Evolutionary conservation across 441 rosid genomes (phyloP), one percentile per base, ranked within the genome.

Genomic region (Melastoma candidum): DNA sequence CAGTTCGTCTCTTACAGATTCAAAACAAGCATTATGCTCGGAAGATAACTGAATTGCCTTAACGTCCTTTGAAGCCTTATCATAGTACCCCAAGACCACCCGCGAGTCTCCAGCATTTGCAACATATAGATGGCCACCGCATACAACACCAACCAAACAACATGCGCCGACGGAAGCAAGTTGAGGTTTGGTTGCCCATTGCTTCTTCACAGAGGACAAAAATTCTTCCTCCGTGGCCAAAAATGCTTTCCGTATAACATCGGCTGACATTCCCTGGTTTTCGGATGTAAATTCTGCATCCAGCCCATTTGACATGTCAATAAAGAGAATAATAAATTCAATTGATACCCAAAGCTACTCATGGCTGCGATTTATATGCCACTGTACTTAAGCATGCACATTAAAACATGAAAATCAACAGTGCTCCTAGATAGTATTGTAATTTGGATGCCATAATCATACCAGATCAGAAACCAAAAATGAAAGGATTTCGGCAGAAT

Each of bases 51-150:
- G 96, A 71, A 87, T 63, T 56, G 97, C 95, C 51, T 79, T 83
- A 59, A 78, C 67, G 61, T 70, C 90, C 68, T 81, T 87, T 45
- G 44, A 44, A 9, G 53, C 63, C 36, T 60, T 76, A 26, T 71
- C 76, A 7, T 69, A 49, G 72, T 77, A 74, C 47, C 96, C 97
- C 54, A 90, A 70, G 59, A 90, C 92, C 22, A 59, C 97, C 7
- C 95, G 79, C 36, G 97, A 90, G 72, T 90, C 97, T 60, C 96
- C 97, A 0, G 90, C 92, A 65, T 90, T 90, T 26, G 92, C 97
- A 56, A 84, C 69, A 67, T 84, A 87, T 51, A 87, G 63, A 54
- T 70, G 61, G 24, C 97, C 97, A 32, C 80, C 64, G 43, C 89
- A 86, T 46, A 87, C 55, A 53, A 90, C 51, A 47, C 97, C 97